Percentiles rank a stretch among this genome's conserved stretches.
Evolutionary conservation across 2,329 filamentous ascomycete species (phyloP).

Genomic region (Pseudocercospora crystallina): DNA sequence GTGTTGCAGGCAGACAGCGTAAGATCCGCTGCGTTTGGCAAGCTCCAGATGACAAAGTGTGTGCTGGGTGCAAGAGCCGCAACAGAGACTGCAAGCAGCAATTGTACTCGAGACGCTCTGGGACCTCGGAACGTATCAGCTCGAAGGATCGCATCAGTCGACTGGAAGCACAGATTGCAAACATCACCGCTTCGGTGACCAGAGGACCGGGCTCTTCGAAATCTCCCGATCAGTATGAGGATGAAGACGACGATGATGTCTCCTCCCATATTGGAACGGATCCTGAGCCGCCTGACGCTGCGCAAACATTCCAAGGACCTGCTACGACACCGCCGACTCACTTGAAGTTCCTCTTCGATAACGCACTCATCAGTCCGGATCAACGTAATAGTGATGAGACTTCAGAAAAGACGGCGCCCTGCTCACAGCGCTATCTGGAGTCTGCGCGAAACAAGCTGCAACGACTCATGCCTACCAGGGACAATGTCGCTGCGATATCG

Average conservation of each 20-base stretch:
- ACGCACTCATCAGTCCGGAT: slow-evolving; percentile 28
- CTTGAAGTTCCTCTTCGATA: slow-evolving; percentile 34
- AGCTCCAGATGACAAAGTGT: slow-evolving; percentile 19
- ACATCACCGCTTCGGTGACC: slow-evolving; percentile 13
- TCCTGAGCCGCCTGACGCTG: too few species aligned
- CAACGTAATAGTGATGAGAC: slow-evolving; percentile 7
- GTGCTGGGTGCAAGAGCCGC: slow-evolving; percentile 19
- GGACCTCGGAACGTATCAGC: slow-evolving; percentile 6
- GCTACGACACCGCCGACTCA: slow-evolving; percentile 30
- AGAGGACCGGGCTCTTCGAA: neutral
- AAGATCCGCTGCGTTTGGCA: slow-evolving; percentile 34
- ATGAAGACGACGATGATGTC: too few species aligned
- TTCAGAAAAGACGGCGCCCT: slow-evolving; percentile 1
- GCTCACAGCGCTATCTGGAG: slow-evolving; percentile 18
- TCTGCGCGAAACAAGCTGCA: slow-evolving; percentile 24
- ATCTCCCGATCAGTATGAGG: neutral
- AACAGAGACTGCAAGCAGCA: slow-evolving; percentile 16
- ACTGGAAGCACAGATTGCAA: slow-evolving; percentile 19
- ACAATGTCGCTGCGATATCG: slow-evolving; percentile 26
- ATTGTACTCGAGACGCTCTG: slow-evolving; percentile 8
- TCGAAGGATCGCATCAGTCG: slow-evolving; percentile 19
- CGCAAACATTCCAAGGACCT: slow-evolving; percentile 10
- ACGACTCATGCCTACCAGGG: slow-evolving; percentile 27
- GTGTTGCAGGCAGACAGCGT: slow-evolving; percentile 29
- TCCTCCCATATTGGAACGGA: too few species aligned